Evolutionary conservation across 352 stramenopile species (phyloP).

Genomic region (Phytophthora chlamydospora): DNA sequence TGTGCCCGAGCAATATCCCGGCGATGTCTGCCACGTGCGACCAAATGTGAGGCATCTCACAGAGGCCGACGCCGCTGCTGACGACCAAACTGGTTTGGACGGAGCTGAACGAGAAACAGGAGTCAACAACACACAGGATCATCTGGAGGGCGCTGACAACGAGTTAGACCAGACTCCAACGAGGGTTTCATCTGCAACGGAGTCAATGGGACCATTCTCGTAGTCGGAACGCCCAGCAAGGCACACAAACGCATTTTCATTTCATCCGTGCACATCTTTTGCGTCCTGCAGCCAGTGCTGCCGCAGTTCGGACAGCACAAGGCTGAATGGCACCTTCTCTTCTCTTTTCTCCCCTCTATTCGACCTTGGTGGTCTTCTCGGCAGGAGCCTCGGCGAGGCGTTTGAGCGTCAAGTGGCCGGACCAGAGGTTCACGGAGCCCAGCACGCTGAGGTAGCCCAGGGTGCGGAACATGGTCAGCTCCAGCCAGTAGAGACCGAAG

Average conservation of each 20-base stretch:
- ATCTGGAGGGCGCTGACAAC: no score
- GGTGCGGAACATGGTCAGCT: slow-evolving; percentile 90
- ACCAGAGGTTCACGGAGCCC: slow-evolving; percentile 59
- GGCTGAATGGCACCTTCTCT: slow-evolving; percentile 11
- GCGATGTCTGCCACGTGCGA: slow-evolving; percentile 10
- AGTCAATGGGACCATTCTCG: no score
- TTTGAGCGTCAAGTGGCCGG: slow-evolving; percentile 83
- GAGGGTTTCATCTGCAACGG: no score
- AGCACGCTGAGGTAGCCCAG: slow-evolving; percentile 76
- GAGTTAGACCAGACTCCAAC: no score
- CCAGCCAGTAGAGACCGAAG: slow-evolving; percentile 88
- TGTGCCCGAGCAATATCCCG: slow-evolving; percentile 11
- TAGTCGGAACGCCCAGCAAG: slow-evolving; percentile 1
- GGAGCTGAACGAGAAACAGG: background rate
- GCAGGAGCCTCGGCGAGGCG: slow-evolving; percentile 52
- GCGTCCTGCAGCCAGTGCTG: slow-evolving; percentile 8
- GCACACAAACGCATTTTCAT: slow-evolving; percentile 33
- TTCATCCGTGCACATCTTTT: slow-evolving; percentile 23
- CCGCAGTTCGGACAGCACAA: slow-evolving; percentile 9
- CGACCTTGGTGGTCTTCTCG: slow-evolving; percentile 64
- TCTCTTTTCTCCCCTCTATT: slow-evolving; percentile 44
- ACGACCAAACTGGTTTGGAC: no score
- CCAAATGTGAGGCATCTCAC: slow-evolving; percentile 11
- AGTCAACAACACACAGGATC: background rate
- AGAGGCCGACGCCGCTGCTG: background rate